Base-by-base conservation (phyloP, 2,329 filamentous ascomycete species). In the Pseudocercospora musae region DNA sequence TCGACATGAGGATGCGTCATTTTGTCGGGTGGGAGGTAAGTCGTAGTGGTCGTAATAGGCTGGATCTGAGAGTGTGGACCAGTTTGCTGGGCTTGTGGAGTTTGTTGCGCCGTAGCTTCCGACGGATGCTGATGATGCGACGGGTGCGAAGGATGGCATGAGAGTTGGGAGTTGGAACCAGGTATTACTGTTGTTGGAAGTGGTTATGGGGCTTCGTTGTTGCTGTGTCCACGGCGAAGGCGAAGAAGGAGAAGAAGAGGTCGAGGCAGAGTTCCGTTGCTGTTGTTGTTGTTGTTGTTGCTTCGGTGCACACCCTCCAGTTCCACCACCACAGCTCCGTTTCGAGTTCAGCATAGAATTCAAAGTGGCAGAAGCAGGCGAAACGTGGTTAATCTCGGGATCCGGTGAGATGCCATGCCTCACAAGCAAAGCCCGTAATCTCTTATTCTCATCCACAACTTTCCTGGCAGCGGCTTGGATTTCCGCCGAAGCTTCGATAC, bases 391-490 rank as follows among this genome's bases (percentile, higher is more conserved):
- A 13, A 90, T 82, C 48, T 84, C 82, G 7, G 80, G 77, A 62
- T 88, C 84, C 3, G 29, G 29, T 46, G 77, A 74, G 21, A 89
- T 77, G 2, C 88, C 88, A 67, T 84, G 78, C 48, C 81, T 76
- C 57, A 80, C 78, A 33, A 91, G 79, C 18, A 92, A 78, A 15
- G 77, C 77, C 21, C 88, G 81, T 60, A 92, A 79, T 58, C 83
- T 83, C 62, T 78, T 82, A 73, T 92, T 92, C 74, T 93, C 89
- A 15, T 88, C 85, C 4, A 85, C 82, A 2, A 92, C 89, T 59
- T 79, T 84, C 60, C 87, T 80, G 1, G 89, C 89, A 0, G 89
- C 89, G 56, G 82, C 78, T 72, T 92, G 90, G 10, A 92, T 86
- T 71, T 91, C 88, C n/a, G 83, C 79, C 0, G 87, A 88, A 3